Evolutionary conservation across 83 land plant genomes (phyloP).

Genomic region (Thuja plicata): DNA sequence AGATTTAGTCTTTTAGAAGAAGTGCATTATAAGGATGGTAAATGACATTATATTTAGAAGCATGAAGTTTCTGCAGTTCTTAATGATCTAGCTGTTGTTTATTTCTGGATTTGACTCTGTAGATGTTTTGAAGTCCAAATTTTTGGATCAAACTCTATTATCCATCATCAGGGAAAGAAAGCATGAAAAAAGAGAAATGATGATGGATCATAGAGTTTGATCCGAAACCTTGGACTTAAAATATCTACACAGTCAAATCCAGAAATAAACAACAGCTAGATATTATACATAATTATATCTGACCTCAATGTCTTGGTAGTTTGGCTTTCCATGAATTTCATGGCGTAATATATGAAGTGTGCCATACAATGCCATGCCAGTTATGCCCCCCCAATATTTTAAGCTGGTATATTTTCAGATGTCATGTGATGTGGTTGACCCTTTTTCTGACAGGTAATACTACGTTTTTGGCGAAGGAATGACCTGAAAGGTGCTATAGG

Average conservation of each 20-base stretch:
- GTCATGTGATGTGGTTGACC: neutral
- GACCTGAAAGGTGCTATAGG: conserved; percentile 84
- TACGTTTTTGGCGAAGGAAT: conserved; percentile 75
- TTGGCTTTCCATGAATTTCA: neutral
- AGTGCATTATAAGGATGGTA: neutral
- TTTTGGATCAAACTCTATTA: no score
- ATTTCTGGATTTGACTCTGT: no score
- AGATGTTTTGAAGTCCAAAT: no score
- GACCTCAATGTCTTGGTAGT: neutral
- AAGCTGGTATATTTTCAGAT: neutral
- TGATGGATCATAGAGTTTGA: no score
- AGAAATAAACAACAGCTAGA: no score
- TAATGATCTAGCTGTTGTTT: no score
- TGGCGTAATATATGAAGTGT: neutral
- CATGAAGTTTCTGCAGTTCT: no score
- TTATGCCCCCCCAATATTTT: neutral
- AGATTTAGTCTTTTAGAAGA: neutral
- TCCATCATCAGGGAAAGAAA: no score
- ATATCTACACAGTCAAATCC: no score
- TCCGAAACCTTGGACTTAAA: no score
- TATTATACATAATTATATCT: no score
- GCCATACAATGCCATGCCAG: neutral
- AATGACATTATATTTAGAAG: neutral
- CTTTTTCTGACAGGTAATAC: conserved; percentile 49
- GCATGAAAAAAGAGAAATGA: no score